A percentile compares a stretch with the other conserved stretches of the same genome.
These are phyloP conservation scores for Suillus ampliporus DNA, from an alignment of 768 basidiomycete genomes.

Conservation along the genomic window DNA sequence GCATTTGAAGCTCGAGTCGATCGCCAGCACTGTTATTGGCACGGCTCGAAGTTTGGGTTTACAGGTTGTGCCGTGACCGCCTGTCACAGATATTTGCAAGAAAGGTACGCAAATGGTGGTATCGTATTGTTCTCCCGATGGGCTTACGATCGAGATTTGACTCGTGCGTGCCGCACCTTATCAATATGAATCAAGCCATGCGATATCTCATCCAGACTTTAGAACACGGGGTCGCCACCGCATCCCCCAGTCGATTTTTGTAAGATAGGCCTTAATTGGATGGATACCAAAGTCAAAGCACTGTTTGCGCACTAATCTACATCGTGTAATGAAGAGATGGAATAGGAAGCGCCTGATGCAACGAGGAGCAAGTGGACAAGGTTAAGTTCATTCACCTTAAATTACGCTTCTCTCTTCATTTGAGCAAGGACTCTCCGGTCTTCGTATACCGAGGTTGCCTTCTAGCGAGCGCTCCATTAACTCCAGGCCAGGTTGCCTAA, in stretches of 20 bases:
- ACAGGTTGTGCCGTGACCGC: slow-evolving; percentile 80
- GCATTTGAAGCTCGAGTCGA: slow-evolving; percentile 84
- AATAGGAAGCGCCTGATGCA: slow-evolving; percentile 33
- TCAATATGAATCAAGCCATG: slow-evolving; percentile 25
- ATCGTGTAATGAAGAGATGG: slow-evolving; percentile 40
- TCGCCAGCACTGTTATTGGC: slow-evolving; percentile 88
- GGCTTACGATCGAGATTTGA: slow-evolving; percentile 17
- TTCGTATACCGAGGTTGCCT: slow-evolving; percentile 36
- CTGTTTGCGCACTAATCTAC: slow-evolving; percentile 31
- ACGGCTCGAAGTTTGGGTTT: slow-evolving; percentile 90
- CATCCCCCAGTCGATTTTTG: slow-evolving; percentile 15
- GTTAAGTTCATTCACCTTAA: slow-evolving; percentile 45
- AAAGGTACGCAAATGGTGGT: slow-evolving; percentile 28
- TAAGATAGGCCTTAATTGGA: slow-evolving; percentile 32
- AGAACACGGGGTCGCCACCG: slow-evolving; percentile 17
- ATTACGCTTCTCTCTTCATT: slow-evolving; percentile 50
- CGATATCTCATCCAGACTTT: slow-evolving; percentile 12
- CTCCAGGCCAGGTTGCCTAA: slow-evolving; percentile 35
- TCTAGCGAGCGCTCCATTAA: slow-evolving; percentile 28
- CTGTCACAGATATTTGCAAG: slow-evolving; percentile 18
- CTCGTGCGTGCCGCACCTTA: slow-evolving; percentile 32
- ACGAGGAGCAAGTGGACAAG: slow-evolving; percentile 35
- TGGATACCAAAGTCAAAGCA: slow-evolving; percentile 20
- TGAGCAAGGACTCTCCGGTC: slow-evolving; percentile 35
- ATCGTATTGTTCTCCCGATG: slow-evolving; percentile 7